Base-by-base conservation (phyloP, 2,329 filamentous ascomycete genomes). In the Xylariales sp. region DNA sequence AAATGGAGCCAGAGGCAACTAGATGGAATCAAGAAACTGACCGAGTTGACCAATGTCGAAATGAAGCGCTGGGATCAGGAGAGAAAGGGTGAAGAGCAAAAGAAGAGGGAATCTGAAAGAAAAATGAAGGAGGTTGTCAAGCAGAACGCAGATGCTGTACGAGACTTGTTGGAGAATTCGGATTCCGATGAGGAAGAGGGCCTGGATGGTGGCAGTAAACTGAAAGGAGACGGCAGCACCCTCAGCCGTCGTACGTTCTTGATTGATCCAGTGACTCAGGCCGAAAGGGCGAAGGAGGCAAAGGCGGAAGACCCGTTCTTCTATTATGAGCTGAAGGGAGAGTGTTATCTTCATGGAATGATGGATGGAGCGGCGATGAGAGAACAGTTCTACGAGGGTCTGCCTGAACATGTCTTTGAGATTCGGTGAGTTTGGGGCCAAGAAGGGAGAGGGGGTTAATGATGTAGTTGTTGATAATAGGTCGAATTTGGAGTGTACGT, bases 311-410 rank as follows among this genome's bases (percentile, higher is more conserved):
- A 47, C 8, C 39, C 22, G 2, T 19, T 25, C 4, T 31, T 20
- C 7, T 49, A 42, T n/a, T 51, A 46, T 31, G 11, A 42, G 3
- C 40, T 54, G 14, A 19, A 46, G 3, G 51, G 51, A 10, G 51
- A 53, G 24, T 38, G 45, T n/a, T 54, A 54, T 24, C 37, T 54
- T 15, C 50, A 54, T 12, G 48, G 51, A 3, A 50, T 51, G 44
- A 54, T 54, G 52, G 50, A 52, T n/a, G 48, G 51, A 7, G 51
- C 50, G 24, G 50, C 51, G 3, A n/a, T 48, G 24, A 25, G 38
- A 31, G 15, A 31, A 7, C 32, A 40, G 11, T 33, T 41, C 33
- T 31, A 39, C 11, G 18, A 40, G 10, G 40, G 35, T 11, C 8
- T 42, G 19, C 34, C 34, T 14, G 39, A 43, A 22, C 28, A 14